Percentiles rank a stretch among this genome's conserved stretches.
Conservation (phyloP, 2,329 filamentous ascomycete species). For the Passalora sequoiae region DNA sequence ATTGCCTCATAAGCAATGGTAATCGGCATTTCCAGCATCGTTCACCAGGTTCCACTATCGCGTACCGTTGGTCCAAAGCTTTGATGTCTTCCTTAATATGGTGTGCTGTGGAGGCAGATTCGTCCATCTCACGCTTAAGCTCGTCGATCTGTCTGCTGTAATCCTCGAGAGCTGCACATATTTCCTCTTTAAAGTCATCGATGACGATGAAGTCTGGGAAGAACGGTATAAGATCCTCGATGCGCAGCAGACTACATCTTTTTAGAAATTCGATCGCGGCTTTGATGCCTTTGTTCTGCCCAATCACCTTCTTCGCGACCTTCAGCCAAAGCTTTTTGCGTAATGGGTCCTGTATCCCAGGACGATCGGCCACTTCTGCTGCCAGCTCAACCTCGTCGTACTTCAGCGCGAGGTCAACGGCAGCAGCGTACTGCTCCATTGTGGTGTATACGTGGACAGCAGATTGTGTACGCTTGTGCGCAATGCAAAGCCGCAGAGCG, state of each 20-base stretch:
- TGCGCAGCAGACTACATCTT: conserved; percentile 83
- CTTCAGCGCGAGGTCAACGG: conserved; percentile 85
- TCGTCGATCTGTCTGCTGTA: conserved; percentile 87
- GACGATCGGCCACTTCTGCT: conserved; percentile 79
- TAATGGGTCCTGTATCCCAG: conserved; percentile 66
- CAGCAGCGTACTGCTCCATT: conserved; percentile 91
- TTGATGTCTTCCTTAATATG: conserved; percentile 90
- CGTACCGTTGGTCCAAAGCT: conserved; percentile 79
- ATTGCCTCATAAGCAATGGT: conserved; percentile 81
- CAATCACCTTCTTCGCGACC: conserved; percentile 90
- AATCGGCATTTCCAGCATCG: conserved; percentile 84
- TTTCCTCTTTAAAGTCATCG: conserved; percentile 98
- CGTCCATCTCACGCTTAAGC: conserved; percentile 91
- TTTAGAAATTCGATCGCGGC: conserved; percentile 85
- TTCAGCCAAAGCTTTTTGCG: conserved; percentile 94
- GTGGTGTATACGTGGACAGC: conserved; percentile 96
- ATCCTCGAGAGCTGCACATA: conserved; percentile 86
- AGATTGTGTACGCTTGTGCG: conserved; percentile 85
- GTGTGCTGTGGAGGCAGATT: conserved; percentile 77
- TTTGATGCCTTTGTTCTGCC: conserved; percentile 76
- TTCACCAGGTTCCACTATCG: conserved; percentile 93
- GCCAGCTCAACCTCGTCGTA: conserved; percentile 88
- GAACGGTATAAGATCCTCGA: conserved; percentile 95
- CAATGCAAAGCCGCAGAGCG: conserved; percentile 88
- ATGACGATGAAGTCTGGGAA: conserved; percentile 99